Base-by-base conservation (phyloP, 2,329 filamentous ascomycete species). In the Cadophora gregata region DNA sequence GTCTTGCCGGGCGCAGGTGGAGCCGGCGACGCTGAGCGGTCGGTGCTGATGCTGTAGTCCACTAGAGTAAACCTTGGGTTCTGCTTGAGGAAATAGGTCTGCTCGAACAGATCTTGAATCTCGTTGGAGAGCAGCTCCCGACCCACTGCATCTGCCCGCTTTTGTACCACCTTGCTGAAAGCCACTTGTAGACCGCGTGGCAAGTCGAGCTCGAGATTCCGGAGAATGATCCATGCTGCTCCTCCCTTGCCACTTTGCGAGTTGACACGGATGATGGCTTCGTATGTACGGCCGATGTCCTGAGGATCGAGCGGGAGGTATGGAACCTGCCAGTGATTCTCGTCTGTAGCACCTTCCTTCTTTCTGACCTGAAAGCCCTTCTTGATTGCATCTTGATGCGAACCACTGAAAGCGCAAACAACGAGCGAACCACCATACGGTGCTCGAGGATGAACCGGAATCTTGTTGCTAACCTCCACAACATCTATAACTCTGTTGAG, bases 181-280 rank as follows among this genome's bases (percentile, higher is more conserved):
- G 93, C 93, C 71, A 97, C 86, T 80, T 98, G 95, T 61, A 98
- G 86, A 62, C 93, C 93, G 69, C 96, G 92, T 19, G 96, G 96
- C 61, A 98, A 87, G 79, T 98, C 96, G 75, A 98, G 90, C 76
- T 96, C 88, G 69, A 98, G 88, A 75, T 93, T 90, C 73, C 91
- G 90, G 77, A 94, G 89, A 77, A 98, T 94, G 77, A 98, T 92
- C 92, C 93, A 98, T 60, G 95, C 94, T 67, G 93, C 90, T 74
- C 96, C 96, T 69, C 95, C 95, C 82, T 99, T 98, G 71, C 95
- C 95, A 74, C 89, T 93, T 79, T 98, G 95, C 21, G 93, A 97
- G 84, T 98, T 99, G 86, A 98, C 95, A 67, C 95, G 92, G 77
- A 98, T 98, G 77, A 98, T 91, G 67, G 95, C 95, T 81, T 98